Conservation (phyloP, 1,284 basidiomycete species). For the Ceratobasidium sp. region DNA sequence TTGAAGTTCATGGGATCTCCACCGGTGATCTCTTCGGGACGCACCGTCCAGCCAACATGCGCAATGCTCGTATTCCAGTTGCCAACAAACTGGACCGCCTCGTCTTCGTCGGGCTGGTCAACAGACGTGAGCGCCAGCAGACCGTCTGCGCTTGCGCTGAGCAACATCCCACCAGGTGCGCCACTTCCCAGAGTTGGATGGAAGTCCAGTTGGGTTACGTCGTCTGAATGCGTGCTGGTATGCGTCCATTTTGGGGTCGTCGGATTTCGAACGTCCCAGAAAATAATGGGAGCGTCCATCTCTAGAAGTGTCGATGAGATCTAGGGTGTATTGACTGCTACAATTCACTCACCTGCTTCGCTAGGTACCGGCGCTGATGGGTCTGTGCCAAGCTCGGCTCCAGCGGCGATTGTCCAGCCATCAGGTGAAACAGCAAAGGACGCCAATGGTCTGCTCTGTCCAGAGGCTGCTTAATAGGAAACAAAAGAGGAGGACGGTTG, state of each 20-base stretch:
- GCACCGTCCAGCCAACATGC: slow-evolving; percentile 70
- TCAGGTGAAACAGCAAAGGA: slow-evolving; percentile 74
- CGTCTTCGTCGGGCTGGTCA: slow-evolving; percentile 77
- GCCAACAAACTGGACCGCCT: slow-evolving; percentile 71
- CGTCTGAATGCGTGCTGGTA: slow-evolving; percentile 78
- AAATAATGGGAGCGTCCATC: slow-evolving; percentile 36
- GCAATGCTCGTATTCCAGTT: slow-evolving; percentile 81
- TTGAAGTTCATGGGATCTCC: slow-evolving; percentile 25
- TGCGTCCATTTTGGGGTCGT: slow-evolving; percentile 62
- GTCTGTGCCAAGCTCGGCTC: slow-evolving; percentile 73
- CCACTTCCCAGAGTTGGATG: slow-evolving; percentile 53
- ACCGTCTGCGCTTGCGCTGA: slow-evolving; percentile 79
- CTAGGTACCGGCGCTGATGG: slow-evolving; percentile 61
- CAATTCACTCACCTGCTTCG: slow-evolving; percentile 26
- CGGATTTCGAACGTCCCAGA: slow-evolving; percentile 66
- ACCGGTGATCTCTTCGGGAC: slow-evolving; percentile 7
- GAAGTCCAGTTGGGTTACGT: slow-evolving; percentile 75
- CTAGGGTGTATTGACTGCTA: neutral
- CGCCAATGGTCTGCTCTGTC: slow-evolving; percentile 55
- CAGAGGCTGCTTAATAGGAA: slow-evolving; percentile 39
- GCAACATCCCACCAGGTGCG: slow-evolving; percentile 54
- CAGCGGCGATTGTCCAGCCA: slow-evolving; percentile 73
- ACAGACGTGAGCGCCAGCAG: slow-evolving; percentile 72
- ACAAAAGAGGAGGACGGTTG: neutral
- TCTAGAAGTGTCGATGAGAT: slow-evolving; percentile 12